Evolutionary conservation across 192 early-diverging fungal genomes (phyloP), one percentile per base, ranked within the genome.

Genomic region (Pilobolus umbonatus): DNA sequence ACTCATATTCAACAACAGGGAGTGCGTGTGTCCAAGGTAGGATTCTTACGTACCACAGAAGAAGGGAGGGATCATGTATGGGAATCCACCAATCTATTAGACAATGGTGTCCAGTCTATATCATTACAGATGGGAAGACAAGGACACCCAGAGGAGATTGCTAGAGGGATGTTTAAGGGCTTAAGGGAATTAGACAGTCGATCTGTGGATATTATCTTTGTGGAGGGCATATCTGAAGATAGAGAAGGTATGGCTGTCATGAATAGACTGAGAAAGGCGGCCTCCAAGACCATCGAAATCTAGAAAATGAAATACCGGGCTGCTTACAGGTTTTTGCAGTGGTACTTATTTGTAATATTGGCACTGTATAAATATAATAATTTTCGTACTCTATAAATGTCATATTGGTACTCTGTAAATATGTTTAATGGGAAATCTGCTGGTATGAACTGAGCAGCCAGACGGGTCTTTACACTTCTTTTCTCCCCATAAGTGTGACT

Each of bases 181-280:
- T 68, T 98, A 47, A 75, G 96, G n/a, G 74, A 66, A 56, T 62
- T 95, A 58, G 95, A 98, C 55, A 67, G 76, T 32, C 65, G 61
- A 48, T 70, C 78, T 1, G 86, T 86, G 15, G 83, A 84, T 38
- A 73, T 79, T 7, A 93, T 97, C 55, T 76, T 96, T 57, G 90
- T 99, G 0, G 87, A 99, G 63, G 96, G 93, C n/a, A 80, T 98
- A 3, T 71, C 68, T 1, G 96, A 99, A 48, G 78, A 76, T 8
- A 57, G 83, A n/a, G 93, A 93, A 64, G 95, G 95, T 1, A 67
- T 97, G 71, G 96, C 96, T 0, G 86, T 99, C 7, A 99, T 99
- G 96, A 99, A 99, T 75, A 58, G 96, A 10, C 45, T 98, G 36
- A 71, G 85, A 45, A 99, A 99, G 62, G 95, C 96, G 0, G 92